These are phyloP conservation scores for Thalassiosira profunda DNA, from an alignment of 108 stramenopile genomes.

Conservation along the genomic window DNA sequence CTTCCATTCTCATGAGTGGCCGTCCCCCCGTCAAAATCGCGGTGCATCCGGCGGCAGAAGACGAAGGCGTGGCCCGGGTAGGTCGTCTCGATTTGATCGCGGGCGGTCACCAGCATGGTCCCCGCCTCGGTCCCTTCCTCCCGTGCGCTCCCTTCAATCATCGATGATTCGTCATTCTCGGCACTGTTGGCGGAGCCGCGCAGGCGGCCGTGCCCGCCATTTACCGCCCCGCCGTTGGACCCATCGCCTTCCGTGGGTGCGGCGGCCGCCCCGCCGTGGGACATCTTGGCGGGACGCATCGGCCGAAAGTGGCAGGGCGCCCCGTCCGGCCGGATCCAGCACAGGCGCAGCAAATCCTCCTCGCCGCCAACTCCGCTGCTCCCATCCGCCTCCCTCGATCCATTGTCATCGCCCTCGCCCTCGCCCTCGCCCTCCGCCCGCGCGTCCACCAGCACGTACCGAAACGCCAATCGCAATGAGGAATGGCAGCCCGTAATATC, in stretches of 20 bases:
- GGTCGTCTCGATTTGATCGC: not conserved
- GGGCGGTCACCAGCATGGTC: not conserved
- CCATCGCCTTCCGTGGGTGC: not conserved
- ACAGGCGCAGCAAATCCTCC: not conserved
- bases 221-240: not conserved
- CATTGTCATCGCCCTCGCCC: not conserved
- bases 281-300: not conserved
- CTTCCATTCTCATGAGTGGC: slow-evolving; percentile 1
- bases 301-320: not conserved
- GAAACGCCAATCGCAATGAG: not conserved
- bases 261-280: not conserved
- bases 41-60: slow-evolving; percentile 40
- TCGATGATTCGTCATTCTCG: not conserved
- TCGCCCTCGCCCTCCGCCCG: not conserved
- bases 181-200: not conserved
- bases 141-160: too few relatives aligned
- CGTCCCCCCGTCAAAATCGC: not conserved
- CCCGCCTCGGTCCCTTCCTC: too few relatives aligned
- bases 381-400: not conserved
- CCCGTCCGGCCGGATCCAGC: not conserved
- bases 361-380: not conserved
- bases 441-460: not conserved
- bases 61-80: not conserved
- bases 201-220: not conserved
- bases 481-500: slow-evolving; percentile 2